Conservation (phyloP, 1,139 yeast genomes). For the Suhomyces yuchorum region DNA sequence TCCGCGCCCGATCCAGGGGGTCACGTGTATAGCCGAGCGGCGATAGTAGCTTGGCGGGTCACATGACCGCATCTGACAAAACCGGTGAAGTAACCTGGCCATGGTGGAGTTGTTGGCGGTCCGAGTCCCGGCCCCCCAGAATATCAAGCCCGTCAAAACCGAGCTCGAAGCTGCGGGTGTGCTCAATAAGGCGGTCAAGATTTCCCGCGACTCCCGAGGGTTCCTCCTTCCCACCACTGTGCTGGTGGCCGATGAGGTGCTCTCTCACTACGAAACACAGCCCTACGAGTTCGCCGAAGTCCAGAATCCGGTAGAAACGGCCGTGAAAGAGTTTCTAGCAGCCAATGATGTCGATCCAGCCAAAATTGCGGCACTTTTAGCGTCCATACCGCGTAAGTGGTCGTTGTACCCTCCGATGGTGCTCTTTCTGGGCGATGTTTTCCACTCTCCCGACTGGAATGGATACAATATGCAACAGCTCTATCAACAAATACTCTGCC, state of each 20-base stretch:
- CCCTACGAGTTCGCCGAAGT: background rate
- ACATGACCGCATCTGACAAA: background rate
- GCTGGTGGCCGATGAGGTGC: background rate
- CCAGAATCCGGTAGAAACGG: background rate
- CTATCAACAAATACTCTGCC: slow-evolving; percentile 26
- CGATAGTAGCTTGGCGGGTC: background rate
- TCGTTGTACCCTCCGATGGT: slow-evolving; percentile 70
- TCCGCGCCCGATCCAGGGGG: background rate
- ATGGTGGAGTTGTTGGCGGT: slow-evolving; percentile 8
- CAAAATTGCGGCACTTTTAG: background rate
- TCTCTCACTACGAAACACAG: slow-evolving; percentile 2
- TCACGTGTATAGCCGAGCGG: background rate
- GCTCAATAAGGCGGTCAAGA: slow-evolving; percentile 30
- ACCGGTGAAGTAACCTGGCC: background rate
- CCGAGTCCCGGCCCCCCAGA: slow-evolving; percentile 18
- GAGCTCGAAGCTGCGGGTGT: slow-evolving; percentile 23
- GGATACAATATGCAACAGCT: slow-evolving; percentile 16
- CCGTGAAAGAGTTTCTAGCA: background rate
- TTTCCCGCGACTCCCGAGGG: slow-evolving; percentile 17
- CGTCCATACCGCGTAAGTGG: slow-evolving; percentile 52
- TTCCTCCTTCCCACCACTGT: slow-evolving; percentile 17
- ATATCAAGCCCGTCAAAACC: slow-evolving; percentile 30
- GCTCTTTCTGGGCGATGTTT: slow-evolving; percentile 50
- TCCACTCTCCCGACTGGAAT: slow-evolving; percentile 41
- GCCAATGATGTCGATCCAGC: background rate